phyloP scores from a whole-genome alignment of 2,329 filamentous ascomycete species.

The Phyllosticta paracitricarpa region DNA sequence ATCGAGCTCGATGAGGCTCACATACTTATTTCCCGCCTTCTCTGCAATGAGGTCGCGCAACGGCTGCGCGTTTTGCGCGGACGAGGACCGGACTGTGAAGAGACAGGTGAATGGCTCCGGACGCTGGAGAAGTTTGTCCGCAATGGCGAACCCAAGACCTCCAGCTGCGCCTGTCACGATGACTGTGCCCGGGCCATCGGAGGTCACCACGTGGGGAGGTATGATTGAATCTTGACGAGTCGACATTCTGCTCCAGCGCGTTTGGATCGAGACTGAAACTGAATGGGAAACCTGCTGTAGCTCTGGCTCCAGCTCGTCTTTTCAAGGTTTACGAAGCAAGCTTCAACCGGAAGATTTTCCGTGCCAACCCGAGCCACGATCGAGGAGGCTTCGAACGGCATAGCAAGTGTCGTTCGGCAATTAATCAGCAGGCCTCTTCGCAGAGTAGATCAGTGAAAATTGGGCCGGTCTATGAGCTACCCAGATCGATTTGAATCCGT shows the following conservation, averaged over 20 bases:
- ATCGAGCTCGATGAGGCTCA: slow-evolving; percentile 10
- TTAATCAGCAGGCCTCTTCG: background rate
- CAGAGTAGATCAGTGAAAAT: background rate
- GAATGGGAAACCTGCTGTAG: background rate
- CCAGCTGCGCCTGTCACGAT: slow-evolving; percentile 10
- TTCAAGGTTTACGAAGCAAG: background rate
- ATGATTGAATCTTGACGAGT: background rate
- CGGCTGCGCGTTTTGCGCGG: background rate
- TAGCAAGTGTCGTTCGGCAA: background rate
- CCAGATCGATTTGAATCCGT: background rate
- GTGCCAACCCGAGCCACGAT: background rate
- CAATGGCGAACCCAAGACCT: slow-evolving; percentile 10
- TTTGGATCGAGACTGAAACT: background rate
- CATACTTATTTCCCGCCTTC: background rate
- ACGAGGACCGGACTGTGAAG: background rate
- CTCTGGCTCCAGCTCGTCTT: background rate
- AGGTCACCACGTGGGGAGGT: background rate
- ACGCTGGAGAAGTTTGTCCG: background rate
- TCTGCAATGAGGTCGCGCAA: background rate
- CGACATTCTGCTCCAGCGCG: background rate
- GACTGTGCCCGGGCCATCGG: background rate
- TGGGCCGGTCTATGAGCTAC: background rate
- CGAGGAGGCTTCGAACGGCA: background rate
- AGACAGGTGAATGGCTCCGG: background rate
- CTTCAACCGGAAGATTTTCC: background rate